These are phyloP conservation scores for Gracilaria gracilis DNA, from an alignment of 23 red algal species.

Conservation along the genomic window DNA sequence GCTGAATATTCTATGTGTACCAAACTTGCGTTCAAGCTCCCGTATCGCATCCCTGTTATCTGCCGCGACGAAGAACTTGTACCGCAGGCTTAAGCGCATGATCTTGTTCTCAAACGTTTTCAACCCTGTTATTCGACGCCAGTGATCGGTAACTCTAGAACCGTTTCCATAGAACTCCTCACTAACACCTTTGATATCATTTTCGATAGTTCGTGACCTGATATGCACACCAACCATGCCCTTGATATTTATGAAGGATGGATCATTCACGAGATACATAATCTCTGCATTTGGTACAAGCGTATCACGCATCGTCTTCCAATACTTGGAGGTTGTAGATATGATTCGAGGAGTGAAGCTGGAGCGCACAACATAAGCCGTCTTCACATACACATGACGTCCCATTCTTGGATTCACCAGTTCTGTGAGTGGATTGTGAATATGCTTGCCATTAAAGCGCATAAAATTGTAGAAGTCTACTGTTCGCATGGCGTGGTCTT, in stretches of 20 bases:
- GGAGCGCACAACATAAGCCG: constrained; percentile 75
- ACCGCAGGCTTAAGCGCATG: constrained; percentile 36
- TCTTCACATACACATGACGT: constrained; percentile 76
- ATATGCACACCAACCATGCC: constrained; percentile 84
- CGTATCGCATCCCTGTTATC: constrained; percentile 67
- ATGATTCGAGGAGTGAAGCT: constrained; percentile 68
- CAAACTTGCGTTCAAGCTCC: constrained; percentile 54
- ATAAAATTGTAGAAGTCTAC: constrained; percentile 84
- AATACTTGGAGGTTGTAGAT: constrained; percentile 61
- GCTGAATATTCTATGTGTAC: constrained; percentile 71
- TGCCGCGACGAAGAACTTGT: constrained; percentile 74
- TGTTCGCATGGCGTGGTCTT: constrained; percentile 70
- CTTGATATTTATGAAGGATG: constrained; percentile 60
- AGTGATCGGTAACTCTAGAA: constrained; percentile 64
- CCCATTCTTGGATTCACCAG: constrained; percentile 54
- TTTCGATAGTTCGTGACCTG: constrained; percentile 68
- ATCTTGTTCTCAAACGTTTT: constrained; percentile 74
- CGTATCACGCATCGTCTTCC: constrained; percentile 53
- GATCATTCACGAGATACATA: constrained; percentile 62
- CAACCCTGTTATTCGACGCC: constrained; percentile 66
- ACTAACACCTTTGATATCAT: constrained; percentile 75
- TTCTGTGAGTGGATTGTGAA: constrained; percentile 63
- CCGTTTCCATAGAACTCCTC: constrained; percentile 66
- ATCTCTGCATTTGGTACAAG: constrained; percentile 55
- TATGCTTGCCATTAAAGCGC: constrained; percentile 57